These are phyloP conservation scores for Russula sp. DNA, from an alignment of 768 basidiomycete genomes.

Conservation along the genomic window DNA sequence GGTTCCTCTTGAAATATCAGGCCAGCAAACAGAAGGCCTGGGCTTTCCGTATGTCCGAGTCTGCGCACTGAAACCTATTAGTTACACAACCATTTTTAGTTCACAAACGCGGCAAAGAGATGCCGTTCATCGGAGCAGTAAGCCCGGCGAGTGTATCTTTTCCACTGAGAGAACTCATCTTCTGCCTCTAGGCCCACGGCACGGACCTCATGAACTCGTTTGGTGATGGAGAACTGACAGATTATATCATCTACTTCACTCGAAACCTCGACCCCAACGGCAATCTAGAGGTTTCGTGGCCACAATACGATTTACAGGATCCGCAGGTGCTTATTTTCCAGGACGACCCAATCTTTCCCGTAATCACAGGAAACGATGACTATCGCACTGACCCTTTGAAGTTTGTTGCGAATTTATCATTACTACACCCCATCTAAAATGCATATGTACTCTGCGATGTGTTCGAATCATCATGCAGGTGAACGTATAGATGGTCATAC, in stretches of 20 bases:
- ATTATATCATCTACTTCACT: constrained; percentile 14
- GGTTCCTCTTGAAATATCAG: constrained; percentile 11
- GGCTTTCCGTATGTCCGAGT: constrained; percentile 8
- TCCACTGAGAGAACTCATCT: background rate
- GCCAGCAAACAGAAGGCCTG: constrained; percentile 10
- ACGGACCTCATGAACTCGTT: constrained; percentile 14
- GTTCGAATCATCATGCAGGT: background rate
- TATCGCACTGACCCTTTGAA: constrained; percentile 10
- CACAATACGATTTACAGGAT: constrained; percentile 1
- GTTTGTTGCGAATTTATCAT: constrained; percentile 11
- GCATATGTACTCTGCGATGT: background rate
- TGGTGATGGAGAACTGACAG: background rate
- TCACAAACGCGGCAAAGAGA: constrained; percentile 8
- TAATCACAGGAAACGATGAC: constrained; percentile 1
- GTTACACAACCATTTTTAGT: background rate
- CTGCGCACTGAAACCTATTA: background rate
- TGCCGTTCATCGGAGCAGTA: constrained; percentile 14
- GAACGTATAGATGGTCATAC: background rate
- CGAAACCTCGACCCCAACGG: constrained; percentile 12
- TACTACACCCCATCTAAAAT: constrained; percentile 15
- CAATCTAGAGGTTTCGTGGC: background rate
- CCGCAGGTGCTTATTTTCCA: constrained; percentile 9
- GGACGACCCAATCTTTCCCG: constrained; percentile 1
- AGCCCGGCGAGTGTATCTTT: background rate
- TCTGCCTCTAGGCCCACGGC: constrained; percentile 1